These are phyloP conservation scores for Coniochaeta sp. DNA, from an alignment of 2,329 filamentous ascomycete species.

Conservation along the genomic window DNA sequence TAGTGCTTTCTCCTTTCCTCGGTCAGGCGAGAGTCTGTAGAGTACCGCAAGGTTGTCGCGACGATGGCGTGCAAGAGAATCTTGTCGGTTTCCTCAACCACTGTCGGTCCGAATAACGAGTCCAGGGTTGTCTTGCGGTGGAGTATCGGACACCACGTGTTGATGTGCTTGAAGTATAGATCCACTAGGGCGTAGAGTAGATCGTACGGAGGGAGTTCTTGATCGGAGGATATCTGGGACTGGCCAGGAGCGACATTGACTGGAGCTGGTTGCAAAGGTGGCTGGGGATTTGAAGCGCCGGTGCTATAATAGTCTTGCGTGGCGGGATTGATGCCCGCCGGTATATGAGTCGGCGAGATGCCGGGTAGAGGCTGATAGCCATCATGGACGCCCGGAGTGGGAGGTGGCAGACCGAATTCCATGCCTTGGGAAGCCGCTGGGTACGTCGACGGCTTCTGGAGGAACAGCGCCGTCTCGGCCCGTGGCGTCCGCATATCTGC, in stretches of 20 bases:
- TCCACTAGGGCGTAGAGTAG: slow-evolving; percentile 66
- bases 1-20: slow-evolving; percentile 67
- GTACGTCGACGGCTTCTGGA: slow-evolving; percentile 51
- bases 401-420: slow-evolving; percentile 42
- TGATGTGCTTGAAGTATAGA: slow-evolving; percentile 73
- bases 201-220: slow-evolving; percentile 68
- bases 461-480: slow-evolving; percentile 52
- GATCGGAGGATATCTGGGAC: slow-evolving; percentile 44
- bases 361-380: slow-evolving; percentile 34
- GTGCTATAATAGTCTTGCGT: slow-evolving; percentile 44
- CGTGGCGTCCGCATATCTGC: slow-evolving; percentile 44
- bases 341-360: slow-evolving; percentile 28
- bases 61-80: slow-evolving; percentile 85
- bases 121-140: slow-evolving; percentile 78
- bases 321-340: slow-evolving; percentile 28
- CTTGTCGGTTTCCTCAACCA: slow-evolving; percentile 72
- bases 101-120: slow-evolving; percentile 68
- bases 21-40: slow-evolving; percentile 66
- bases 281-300: slow-evolving; percentile 5
- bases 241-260: slow-evolving; percentile 44
- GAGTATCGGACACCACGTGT: slow-evolving; percentile 84
- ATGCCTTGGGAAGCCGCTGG: slow-evolving; percentile 36
- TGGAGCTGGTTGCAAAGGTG: slow-evolving; percentile 50
- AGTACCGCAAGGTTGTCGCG: slow-evolving; percentile 79
- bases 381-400: slow-evolving; percentile 40